Percentiles rank a stretch among this genome's conserved stretches.
Evolutionary conservation across 1,284 basidiomycete genomes (phyloP).

Genomic region (Leccinum fuscescens): DNA sequence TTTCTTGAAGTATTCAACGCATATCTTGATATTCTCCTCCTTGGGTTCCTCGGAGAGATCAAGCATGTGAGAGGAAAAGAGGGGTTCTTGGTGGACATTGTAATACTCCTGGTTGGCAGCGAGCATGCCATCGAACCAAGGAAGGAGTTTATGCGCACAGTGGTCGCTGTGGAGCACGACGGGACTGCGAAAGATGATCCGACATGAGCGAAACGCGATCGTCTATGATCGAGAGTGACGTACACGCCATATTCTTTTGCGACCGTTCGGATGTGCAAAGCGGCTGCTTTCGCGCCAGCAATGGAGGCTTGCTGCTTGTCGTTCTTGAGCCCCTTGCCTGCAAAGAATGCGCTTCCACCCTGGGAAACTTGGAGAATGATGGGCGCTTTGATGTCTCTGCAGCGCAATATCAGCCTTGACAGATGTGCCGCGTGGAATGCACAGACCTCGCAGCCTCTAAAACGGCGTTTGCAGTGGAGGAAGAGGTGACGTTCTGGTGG

Average conservation of each 20-base stretch:
- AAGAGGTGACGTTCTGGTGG: conserved; percentile 66
- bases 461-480: conserved; percentile 72
- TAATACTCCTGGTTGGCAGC: conserved; percentile 93
- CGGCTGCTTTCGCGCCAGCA: conserved; percentile 88
- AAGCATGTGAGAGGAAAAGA: conserved; percentile 99
- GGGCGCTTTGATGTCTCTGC: conserved; percentile 87
- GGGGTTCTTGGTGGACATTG: conserved; percentile 85
- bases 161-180: conserved; percentile 99
- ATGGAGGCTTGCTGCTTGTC: conserved; percentile 97
- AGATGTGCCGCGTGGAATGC: background rate
- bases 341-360: conserved; percentile 95
- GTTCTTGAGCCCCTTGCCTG: conserved; percentile 95
- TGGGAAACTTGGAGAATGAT: conserved; percentile 99
- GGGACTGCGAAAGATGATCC: conserved; percentile 52
- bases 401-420: conserved; percentile 3
- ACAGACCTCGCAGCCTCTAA: conserved; percentile 71
- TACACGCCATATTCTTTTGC: conserved; percentile 90
- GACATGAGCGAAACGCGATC: background rate
- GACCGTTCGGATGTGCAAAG: conserved; percentile 88
- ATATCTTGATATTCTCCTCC: conserved; percentile 94
- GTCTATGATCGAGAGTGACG: conserved; percentile 34
- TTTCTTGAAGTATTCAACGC: conserved; percentile 93
- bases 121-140: conserved; percentile 99
- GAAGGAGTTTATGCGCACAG: conserved; percentile 97
- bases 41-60: conserved; percentile 98